Evolutionary conservation across 305 asterid species (phyloP).

Genomic region (Fraxinus baroniana): DNA sequence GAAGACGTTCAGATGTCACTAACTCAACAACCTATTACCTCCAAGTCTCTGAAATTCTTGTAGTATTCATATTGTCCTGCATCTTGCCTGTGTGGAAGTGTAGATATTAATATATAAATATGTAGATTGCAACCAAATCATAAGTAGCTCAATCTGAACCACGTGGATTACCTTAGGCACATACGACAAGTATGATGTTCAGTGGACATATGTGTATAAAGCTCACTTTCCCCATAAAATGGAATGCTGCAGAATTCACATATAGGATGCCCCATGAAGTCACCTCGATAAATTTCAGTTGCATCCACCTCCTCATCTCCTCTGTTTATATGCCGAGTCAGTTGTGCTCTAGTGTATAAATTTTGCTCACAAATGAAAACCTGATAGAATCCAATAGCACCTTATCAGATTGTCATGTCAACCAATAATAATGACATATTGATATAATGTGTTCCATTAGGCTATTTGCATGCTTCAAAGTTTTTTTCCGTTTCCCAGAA

Average conservation of each 20-base stretch:
- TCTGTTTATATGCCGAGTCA: conserved; percentile 66
- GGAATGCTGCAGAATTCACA: conserved; percentile 85
- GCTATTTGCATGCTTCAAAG: neutral
- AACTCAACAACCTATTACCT: conserved; percentile 43
- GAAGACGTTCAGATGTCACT: conserved; percentile 12
- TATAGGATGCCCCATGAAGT: conserved; percentile 84
- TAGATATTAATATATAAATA: neutral
- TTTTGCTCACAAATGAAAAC: conserved; percentile 94
- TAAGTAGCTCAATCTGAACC: conserved; percentile 7
- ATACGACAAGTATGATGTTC: conserved; percentile 92
- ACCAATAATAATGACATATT: neutral
- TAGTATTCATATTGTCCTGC: conserved; percentile 91
- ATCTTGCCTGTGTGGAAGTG: conserved; percentile 62
- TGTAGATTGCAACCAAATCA: neutral
- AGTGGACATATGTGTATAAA: conserved; percentile 82
- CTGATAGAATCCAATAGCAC: conserved; percentile 38
- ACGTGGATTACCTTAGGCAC: conserved; percentile 67
- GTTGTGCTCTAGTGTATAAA: conserved; percentile 77
- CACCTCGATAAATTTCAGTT: conserved; percentile 93
- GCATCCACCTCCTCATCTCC: conserved; percentile 99
- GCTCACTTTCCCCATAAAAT: conserved; percentile 89
- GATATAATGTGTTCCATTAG: neutral
- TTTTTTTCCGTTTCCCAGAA: neutral
- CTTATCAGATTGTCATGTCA: conserved; percentile 16
- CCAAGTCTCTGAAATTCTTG: conserved; percentile 82